Conservation (phyloP, 441 rosid genomes). For the Populus hybrid region DNA sequence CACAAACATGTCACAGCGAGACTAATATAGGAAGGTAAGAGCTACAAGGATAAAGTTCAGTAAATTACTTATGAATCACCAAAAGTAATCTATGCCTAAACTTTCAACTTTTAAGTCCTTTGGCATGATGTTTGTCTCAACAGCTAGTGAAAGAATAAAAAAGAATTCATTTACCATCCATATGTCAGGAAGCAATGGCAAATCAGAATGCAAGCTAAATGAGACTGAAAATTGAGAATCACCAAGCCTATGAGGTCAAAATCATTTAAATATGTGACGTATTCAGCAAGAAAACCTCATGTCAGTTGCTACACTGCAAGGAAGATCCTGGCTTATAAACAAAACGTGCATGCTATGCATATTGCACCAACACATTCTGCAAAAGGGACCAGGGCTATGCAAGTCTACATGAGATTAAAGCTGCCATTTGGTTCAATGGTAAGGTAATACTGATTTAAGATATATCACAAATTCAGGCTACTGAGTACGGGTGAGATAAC, state of each 20-base stretch:
- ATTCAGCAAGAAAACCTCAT: background rate
- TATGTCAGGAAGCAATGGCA: background rate
- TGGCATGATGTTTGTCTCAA: background rate
- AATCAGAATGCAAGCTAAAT: background rate
- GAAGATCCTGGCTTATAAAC: background rate
- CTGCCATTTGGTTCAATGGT: background rate
- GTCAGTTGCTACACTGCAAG: background rate
- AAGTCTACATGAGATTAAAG: background rate
- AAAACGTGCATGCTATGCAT: background rate
- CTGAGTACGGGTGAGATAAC: background rate
- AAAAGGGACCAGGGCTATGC: background rate
- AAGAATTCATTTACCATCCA: background rate
- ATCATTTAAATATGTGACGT: background rate
- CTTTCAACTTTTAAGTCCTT: background rate
- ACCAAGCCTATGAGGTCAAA: background rate
- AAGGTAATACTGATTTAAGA: background rate
- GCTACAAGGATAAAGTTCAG: background rate
- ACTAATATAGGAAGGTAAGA: background rate
- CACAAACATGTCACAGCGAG: conserved; percentile 10
- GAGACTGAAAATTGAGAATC: background rate
- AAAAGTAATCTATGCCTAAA: background rate
- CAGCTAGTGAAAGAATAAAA: background rate
- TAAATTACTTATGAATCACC: background rate
- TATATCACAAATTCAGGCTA: background rate
- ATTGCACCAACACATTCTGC: background rate